Percentiles rank a stretch among this genome's conserved stretches.
Evolutionary conservation across 2,329 filamentous ascomycete species (phyloP).

Genomic region (Sporothrix brasiliensis): DNA sequence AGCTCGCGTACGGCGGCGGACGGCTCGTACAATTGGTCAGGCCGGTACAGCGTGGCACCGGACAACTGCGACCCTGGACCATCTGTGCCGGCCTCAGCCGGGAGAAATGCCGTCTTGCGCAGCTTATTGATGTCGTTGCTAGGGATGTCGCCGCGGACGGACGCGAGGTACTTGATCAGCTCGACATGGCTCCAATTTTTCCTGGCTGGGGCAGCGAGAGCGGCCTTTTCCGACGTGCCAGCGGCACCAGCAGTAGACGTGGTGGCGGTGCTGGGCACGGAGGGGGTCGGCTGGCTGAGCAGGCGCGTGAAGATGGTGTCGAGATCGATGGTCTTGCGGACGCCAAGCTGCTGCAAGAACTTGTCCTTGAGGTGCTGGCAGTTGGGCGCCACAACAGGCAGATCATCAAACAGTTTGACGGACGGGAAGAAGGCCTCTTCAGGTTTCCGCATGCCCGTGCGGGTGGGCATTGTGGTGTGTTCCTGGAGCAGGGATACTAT

Average conservation of each 20-base stretch:
- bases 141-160: conserved; percentile 87
- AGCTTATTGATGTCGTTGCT: conserved; percentile 77
- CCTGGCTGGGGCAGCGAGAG: neutral
- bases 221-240: neutral
- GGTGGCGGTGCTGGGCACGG: conserved; percentile 42
- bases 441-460: conserved; percentile 83
- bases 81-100: conserved; percentile 67
- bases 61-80: conserved; percentile 59
- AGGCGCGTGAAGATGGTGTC: conserved; percentile 90
- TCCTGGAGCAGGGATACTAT: conserved; percentile 66
- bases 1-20: conserved; percentile 70
- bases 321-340: conserved; percentile 92
- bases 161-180: conserved; percentile 89
- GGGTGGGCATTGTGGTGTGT: conserved; percentile 83
- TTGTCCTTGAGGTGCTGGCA: conserved; percentile 87
- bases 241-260: conserved; percentile 49
- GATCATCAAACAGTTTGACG: conserved; percentile 93
- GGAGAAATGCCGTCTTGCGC: conserved; percentile 76
- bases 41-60: conserved; percentile 63
- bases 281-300: conserved; percentile 57
- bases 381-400: conserved; percentile 72
- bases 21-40: conserved; percentile 81
- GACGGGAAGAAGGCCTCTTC: conserved; percentile 85
- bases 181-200: conserved; percentile 90
- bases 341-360: conserved; percentile 78